These are phyloP conservation scores for Talaromyces sp. DNA, from an alignment of 2,329 filamentous ascomycete genomes.

Conservation along the genomic window DNA sequence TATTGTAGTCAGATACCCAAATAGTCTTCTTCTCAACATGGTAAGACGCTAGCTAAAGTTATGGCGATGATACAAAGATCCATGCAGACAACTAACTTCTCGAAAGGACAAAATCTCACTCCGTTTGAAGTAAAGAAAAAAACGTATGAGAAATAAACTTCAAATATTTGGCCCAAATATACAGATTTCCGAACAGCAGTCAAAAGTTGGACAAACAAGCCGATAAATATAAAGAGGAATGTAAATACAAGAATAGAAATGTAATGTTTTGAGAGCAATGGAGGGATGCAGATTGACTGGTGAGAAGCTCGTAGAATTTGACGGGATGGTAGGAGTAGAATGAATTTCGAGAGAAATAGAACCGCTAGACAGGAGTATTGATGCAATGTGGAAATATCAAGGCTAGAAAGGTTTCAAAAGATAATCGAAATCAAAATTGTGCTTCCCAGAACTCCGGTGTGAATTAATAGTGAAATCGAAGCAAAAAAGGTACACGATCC, in stretches of 20 bases:
- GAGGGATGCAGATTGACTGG: background rate
- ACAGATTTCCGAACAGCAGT: background rate
- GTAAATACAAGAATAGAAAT: conserved; percentile 2
- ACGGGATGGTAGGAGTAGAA: background rate
- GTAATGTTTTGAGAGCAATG: background rate
- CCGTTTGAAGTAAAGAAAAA: background rate
- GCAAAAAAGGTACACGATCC: background rate
- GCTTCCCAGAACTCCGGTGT: background rate
- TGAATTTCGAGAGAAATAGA: background rate
- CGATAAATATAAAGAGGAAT: background rate
- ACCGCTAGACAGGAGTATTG: conserved; percentile 11
- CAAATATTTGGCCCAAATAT: background rate
- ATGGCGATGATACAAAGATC: background rate
- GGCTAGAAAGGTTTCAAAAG: background rate
- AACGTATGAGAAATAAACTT: background rate
- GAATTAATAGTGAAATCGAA: background rate
- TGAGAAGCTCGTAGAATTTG: background rate
- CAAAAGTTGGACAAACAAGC: background rate
- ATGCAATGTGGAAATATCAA: conserved; percentile 6
- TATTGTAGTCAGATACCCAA: background rate
- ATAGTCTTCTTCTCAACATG: background rate
- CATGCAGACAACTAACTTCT: background rate
- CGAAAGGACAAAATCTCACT: background rate
- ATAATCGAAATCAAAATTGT: background rate
- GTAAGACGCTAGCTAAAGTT: background rate